Conservation (phyloP, 1,284 basidiomycete species). For the Irpex rosettiformis region DNA sequence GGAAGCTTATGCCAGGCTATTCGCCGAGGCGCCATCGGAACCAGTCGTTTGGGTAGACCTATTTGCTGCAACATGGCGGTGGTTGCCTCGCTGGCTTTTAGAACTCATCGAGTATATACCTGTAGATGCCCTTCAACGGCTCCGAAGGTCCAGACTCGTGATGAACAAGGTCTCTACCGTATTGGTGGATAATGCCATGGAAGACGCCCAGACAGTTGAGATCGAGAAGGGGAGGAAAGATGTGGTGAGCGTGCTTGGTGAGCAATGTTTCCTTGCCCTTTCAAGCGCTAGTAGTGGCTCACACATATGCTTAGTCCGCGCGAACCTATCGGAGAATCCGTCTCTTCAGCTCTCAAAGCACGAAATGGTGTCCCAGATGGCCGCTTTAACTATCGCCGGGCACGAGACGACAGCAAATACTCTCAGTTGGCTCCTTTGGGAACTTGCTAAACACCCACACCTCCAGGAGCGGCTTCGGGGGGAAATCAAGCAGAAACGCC, state of each 20-base stretch:
- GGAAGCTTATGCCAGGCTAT: slow-evolving; percentile 26
- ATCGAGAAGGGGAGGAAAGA: slow-evolving; percentile 21
- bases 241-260: slow-evolving; percentile 27
- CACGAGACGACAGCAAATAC: slow-evolving; percentile 26
- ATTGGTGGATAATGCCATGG: slow-evolving; percentile 5
- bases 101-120: slow-evolving; percentile 25
- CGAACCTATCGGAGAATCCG: slow-evolving; percentile 23
- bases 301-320: slow-evolving; percentile 15
- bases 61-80: slow-evolving; percentile 9
- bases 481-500: slow-evolving; percentile 22
- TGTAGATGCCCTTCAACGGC: slow-evolving; percentile 21
- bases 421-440: slow-evolving; percentile 26
- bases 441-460: slow-evolving; percentile 24
- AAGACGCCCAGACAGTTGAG: slow-evolving; percentile 3
- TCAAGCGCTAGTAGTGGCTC: no score
- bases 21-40: slow-evolving; percentile 9
- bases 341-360: slow-evolving; percentile 19
- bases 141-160: slow-evolving; percentile 21
- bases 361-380: slow-evolving; percentile 11
- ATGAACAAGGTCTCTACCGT: slow-evolving; percentile 14
- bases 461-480: slow-evolving; percentile 23
- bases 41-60: background rate
- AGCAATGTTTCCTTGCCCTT: no score
- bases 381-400: slow-evolving; percentile 17
- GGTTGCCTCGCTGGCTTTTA: slow-evolving; percentile 23